Conservation (phyloP, 148 eudicot genomes). For the Agrostemma githago region DNA sequence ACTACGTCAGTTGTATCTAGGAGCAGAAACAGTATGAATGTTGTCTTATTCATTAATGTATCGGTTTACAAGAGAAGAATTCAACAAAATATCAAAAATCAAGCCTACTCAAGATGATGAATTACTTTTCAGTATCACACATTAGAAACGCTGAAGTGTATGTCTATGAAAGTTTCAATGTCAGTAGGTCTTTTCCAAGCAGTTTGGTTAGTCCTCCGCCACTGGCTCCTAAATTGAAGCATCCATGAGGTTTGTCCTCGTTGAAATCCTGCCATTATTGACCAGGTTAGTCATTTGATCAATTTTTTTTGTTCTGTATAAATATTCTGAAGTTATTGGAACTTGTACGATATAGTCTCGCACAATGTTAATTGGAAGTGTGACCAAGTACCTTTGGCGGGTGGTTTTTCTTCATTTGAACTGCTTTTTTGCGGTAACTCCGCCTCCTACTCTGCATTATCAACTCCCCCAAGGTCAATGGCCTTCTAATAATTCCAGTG, state of each 20-base stretch:
- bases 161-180: slow-evolving; percentile 18
- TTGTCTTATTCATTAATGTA: not conserved
- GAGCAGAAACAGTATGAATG: no score
- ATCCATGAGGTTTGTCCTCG: slow-evolving; percentile 13
- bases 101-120: slow-evolving; percentile 4
- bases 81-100: slow-evolving; percentile 6
- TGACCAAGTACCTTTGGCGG: slow-evolving; percentile 38
- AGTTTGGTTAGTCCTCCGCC: slow-evolving; percentile 12
- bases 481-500: slow-evolving; percentile 41
- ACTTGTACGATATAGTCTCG: not conserved
- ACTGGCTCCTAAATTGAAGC: slow-evolving; percentile 8
- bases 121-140: slow-evolving; percentile 2
- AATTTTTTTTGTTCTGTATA: not conserved
- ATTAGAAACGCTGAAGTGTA: not conserved
- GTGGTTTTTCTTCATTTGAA: slow-evolving; percentile 35
- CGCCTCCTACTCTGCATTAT: slow-evolving; percentile 77
- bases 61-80: slow-evolving; percentile 6
- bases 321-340: not conserved
- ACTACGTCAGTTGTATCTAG: no score
- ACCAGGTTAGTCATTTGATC: slow-evolving; percentile 12
- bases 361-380: not conserved
- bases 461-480: slow-evolving; percentile 73
- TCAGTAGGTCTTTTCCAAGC: slow-evolving; percentile 15
- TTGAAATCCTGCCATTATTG: slow-evolving; percentile 12
- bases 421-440: slow-evolving; percentile 54